Evolutionary conservation across 371 early-diverging fungal species (phyloP).

Genomic region (Mucor velutinosus): DNA sequence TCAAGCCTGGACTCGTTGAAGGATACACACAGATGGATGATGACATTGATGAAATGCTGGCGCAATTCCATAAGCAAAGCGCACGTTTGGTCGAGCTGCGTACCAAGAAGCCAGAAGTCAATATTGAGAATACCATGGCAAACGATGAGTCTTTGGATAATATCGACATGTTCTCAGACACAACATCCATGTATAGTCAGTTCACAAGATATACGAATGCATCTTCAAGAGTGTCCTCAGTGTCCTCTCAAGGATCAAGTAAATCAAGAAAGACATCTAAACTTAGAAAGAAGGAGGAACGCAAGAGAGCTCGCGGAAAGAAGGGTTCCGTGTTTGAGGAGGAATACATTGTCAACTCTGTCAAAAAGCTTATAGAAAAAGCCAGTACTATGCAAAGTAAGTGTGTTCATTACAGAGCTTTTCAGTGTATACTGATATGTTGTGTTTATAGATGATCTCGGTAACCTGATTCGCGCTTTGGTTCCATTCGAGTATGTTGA

Average conservation of each 20-base stretch:
- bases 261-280: slow-evolving; percentile 69
- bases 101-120: slow-evolving; percentile 42
- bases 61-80: slow-evolving; percentile 70
- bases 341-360: slow-evolving; percentile 81
- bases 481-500: slow-evolving; percentile 49
- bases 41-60: slow-evolving; percentile 73
- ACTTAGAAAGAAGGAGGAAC: slow-evolving; percentile 68
- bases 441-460: slow-evolving; percentile 40
- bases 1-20: slow-evolving; percentile 74
- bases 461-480: slow-evolving; percentile 41
- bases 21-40: slow-evolving; percentile 66
- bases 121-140: slow-evolving; percentile 34
- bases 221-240: slow-evolving; percentile 58
- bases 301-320: slow-evolving; percentile 82
- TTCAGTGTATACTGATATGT: not conserved
- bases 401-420: not conserved
- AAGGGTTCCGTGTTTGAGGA: slow-evolving; percentile 90
- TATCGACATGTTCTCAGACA: slow-evolving; percentile 93
- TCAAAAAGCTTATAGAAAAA: slow-evolving; percentile 57
- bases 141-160: slow-evolving; percentile 74
- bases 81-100: slow-evolving; percentile 61
- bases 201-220: slow-evolving; percentile 77
- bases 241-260: slow-evolving; percentile 42
- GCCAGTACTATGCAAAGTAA: slow-evolving; percentile 49
- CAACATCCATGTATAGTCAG: slow-evolving; percentile 89